Evolutionary conservation across 148 eudicot species (phyloP).

Genomic region (Camellia japonica): DNA sequence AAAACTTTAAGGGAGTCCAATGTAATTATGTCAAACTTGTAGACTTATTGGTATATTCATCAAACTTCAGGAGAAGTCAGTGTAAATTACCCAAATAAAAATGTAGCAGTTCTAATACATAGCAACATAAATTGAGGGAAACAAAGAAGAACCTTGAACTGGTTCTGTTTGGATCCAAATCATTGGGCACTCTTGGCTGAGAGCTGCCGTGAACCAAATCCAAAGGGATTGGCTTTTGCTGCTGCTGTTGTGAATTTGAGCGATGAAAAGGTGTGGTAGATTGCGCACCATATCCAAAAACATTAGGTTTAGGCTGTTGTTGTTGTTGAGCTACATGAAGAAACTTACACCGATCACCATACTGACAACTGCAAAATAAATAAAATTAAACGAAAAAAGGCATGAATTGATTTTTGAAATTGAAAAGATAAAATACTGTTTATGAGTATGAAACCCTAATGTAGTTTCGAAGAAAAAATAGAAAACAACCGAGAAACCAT

Average conservation of each 20-base stretch:
- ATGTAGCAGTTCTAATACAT: background rate
- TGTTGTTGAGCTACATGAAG: constrained; percentile 37
- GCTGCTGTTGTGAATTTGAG: constrained; percentile 48
- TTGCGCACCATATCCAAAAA: constrained; percentile 77
- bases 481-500: too few species aligned
- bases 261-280: constrained; percentile 43
- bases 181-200: constrained; percentile 39
- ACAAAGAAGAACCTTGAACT: constrained; percentile 47
- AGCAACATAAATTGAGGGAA: background rate
- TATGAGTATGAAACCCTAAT: too few species aligned
- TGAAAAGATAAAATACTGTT: too few species aligned
- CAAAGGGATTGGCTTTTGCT: constrained; percentile 64
- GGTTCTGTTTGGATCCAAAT: constrained; percentile 26
- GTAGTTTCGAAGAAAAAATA: too few species aligned
- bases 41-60: too few species aligned
- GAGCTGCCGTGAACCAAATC: constrained; percentile 67
- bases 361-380: constrained; percentile 4
- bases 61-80: too few species aligned
- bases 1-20: too few species aligned
- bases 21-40: too few species aligned
- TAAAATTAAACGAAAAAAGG: too few species aligned
- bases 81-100: too few species aligned
- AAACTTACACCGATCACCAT: constrained; percentile 45
- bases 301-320: constrained; percentile 53
- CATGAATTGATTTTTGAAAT: too few species aligned